phyloP scores from a whole-genome alignment of 371 early-diverging fungal species.

The Saksenaea vasiformis region DNA sequence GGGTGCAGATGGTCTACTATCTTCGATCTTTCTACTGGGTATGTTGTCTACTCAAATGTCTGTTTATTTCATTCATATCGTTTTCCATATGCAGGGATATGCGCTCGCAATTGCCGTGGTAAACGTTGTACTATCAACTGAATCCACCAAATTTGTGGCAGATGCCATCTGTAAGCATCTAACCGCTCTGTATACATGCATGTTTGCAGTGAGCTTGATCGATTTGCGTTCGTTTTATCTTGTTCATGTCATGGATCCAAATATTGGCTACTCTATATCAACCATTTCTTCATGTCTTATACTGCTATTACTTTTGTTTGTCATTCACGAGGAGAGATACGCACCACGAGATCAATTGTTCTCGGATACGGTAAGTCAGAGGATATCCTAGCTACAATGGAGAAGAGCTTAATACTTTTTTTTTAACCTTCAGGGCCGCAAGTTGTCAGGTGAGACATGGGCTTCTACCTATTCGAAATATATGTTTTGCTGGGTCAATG shows the following conservation, averaged over 20 bases:
- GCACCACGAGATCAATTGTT: constrained; percentile 29
- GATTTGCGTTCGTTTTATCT: constrained; percentile 39
- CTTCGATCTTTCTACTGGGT: constrained; percentile 24
- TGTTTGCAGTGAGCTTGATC: constrained; percentile 24
- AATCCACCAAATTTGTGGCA: constrained; percentile 13
- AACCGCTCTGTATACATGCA: constrained; percentile 25
- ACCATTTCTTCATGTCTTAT: constrained; percentile 12
- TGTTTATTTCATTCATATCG: not conserved
- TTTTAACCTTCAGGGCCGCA: constrained; percentile 15
- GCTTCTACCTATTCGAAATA: constrained; percentile 51
- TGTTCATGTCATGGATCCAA: constrained; percentile 16
- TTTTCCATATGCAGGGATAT: constrained; percentile 17
- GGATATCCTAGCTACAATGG: not conserved
- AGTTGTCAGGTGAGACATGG: constrained; percentile 40
- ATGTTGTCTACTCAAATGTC: constrained; percentile 1
- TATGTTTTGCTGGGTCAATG: constrained; percentile 49
- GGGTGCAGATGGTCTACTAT: constrained; percentile 4
- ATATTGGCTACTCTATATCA: constrained; percentile 27
- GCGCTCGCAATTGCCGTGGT: constrained; percentile 21
- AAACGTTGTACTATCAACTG: constrained; percentile 21
- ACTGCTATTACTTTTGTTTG: constrained; percentile 20
- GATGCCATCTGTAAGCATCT: constrained; percentile 32
- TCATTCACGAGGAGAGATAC: constrained; percentile 37
- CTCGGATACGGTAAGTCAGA: constrained; percentile 30
- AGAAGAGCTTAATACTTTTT: not conserved